Base-by-base conservation (phyloP, 192 early-diverging fungal genomes). In the Coemansia biformis region DNA sequence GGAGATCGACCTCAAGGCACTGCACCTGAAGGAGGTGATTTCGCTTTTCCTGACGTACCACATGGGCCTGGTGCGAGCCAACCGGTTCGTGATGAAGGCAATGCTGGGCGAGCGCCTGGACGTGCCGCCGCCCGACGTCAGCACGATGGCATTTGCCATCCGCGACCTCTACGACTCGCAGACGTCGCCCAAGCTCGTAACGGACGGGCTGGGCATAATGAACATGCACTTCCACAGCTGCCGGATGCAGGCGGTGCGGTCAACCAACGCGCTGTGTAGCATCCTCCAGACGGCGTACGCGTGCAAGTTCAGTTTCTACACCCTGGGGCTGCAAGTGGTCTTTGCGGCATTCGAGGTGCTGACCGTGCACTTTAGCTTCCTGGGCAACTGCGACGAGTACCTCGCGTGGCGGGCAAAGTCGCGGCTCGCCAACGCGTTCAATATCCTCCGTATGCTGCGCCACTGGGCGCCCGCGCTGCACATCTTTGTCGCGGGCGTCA, bases 201-300 rank as follows among this genome's bases (percentile, higher is more conserved):
- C 38, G 29, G 57, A 51, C 17, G 51, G 43, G 11, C 18, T 67
- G 43, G 65, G 65, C 14, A 35, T 48, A 17, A 59, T 67, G 65
- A 67, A 67, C 48, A 60, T 67, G 51, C 56, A 56, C 22, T 67
- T 67, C 34, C 65, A 67, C 40, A 53, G 65, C 9, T 67, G 65
- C 15, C 65, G 65, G 10, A 56, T 67, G 38, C 65, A 67, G 34
- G 65, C 65, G 1, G 21, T 52, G 4, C 51, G 54, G 30, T 67
- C 65, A 0, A 57, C 65, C 18, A 60, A 56, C 39, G 55, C 65
- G 37, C 48, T 67, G 33, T 67, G 65, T 17, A 55, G 55, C 48
- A 46, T 67, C 5, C 38, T 59, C 26, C 65, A 60, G 35, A 57
- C 57, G 10, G 47, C 57, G 1, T 56, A 67, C 23, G 29, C 53